Evolutionary conservation across 495 filamentous ascomycete species (phyloP).

Genomic region (Penicillium samsonianum): DNA sequence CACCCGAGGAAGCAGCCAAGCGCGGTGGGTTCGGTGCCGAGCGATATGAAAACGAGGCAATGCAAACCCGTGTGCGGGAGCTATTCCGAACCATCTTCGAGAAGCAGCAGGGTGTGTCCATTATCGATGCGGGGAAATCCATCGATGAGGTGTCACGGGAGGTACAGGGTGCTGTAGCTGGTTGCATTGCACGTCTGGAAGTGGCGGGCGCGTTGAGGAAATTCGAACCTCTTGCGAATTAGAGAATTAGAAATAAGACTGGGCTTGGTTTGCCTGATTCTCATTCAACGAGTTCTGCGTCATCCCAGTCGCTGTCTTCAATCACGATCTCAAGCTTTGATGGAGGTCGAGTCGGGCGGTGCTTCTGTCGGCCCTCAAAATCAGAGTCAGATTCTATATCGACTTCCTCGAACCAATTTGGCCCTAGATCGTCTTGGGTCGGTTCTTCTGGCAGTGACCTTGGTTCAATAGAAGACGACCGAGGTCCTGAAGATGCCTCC

Average conservation of each 20-base stretch:
- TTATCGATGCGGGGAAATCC: conserved; percentile 55
- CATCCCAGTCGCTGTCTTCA: conserved; percentile 64
- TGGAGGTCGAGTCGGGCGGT: conserved; percentile 13
- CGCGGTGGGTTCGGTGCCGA: conserved; percentile 86
- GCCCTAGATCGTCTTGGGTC: conserved; percentile 36
- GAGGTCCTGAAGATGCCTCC: background rate
- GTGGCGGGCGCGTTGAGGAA: conserved; percentile 40
- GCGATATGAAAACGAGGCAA: conserved; percentile 80
- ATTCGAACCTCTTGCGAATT: conserved; percentile 43
- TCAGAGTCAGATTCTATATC: conserved; percentile 43
- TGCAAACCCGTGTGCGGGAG: conserved; percentile 78
- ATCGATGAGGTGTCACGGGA: conserved; percentile 60
- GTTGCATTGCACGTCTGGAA: conserved; percentile 42
- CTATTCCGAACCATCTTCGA: conserved; percentile 60
- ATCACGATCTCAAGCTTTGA: conserved; percentile 49
- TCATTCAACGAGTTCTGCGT: conserved; percentile 52
- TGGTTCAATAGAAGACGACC: background rate
- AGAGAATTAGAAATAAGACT: conserved; percentile 1
- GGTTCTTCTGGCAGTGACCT: conserved; percentile 16
- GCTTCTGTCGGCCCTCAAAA: conserved; percentile 15
- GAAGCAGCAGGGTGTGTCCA: conserved; percentile 38
- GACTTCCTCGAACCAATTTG: conserved; percentile 40
- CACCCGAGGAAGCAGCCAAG: conserved; percentile 66
- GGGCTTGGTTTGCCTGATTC: background rate
- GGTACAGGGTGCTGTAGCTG: conserved; percentile 58